A percentile compares a stretch with the other conserved stretches of the same genome.
These are phyloP conservation scores for Arthrinium puccinioides DNA, from an alignment of 2,329 filamentous ascomycete species.

Conservation along the genomic window DNA sequence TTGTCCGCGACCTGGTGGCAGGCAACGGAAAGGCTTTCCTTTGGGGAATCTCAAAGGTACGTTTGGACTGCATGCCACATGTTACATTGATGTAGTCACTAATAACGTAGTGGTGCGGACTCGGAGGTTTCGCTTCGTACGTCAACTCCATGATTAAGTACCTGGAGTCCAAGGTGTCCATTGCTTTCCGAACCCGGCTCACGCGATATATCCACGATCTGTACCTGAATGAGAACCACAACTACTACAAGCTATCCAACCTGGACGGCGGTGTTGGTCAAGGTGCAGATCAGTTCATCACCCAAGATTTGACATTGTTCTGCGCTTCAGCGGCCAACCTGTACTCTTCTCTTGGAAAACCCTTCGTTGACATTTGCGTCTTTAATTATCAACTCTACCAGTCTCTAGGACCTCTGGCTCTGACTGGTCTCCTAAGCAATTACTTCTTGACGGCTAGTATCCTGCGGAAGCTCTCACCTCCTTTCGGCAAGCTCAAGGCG, in stretches of 20 bases:
- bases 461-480: conserved; percentile 79
- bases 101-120: conserved; percentile 67
- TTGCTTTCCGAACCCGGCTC: conserved; percentile 90
- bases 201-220: conserved; percentile 96
- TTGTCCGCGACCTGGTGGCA: conserved; percentile 92
- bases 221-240: conserved; percentile 89
- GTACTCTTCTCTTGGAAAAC: conserved; percentile 96
- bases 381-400: conserved; percentile 98
- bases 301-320: conserved; percentile 91
- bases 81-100: conserved; percentile 4
- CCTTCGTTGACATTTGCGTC: conserved; percentile 90
- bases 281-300: conserved; percentile 93
- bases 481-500: conserved; percentile 94
- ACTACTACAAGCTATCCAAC: conserved; percentile 93
- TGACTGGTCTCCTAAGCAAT: conserved; percentile 81
- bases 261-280: conserved; percentile 88
- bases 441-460: conserved; percentile 93
- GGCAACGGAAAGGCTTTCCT: conserved; percentile 85
- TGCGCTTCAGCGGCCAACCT: conserved; percentile 86
- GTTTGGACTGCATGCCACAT: conserved; percentile 8
- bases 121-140: conserved; percentile 89
- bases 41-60: conserved; percentile 75
- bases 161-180: conserved; percentile 94
- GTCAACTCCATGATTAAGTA: conserved; percentile 99
- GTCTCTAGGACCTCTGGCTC: conserved; percentile 79